Percentiles rank a stretch among this genome's conserved stretches.
phyloP scores from a whole-genome alignment of 495 filamentous ascomycete species.

The Corynascus novoguineensis region DNA sequence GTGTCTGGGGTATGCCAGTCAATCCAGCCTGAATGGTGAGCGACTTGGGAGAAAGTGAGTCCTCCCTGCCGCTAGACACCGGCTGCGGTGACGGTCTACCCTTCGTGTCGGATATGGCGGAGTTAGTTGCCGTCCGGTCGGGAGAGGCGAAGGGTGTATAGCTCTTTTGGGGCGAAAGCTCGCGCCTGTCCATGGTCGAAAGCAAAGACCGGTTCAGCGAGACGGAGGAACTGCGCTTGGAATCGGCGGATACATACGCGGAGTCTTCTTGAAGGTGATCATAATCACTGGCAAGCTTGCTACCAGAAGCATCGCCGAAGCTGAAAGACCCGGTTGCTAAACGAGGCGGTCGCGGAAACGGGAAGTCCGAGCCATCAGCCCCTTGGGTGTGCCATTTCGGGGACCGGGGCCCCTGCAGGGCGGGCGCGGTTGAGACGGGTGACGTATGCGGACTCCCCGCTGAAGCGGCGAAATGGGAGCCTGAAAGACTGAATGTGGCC shows the following conservation, averaged over 20 bases:
- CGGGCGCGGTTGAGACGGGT: slow-evolving; percentile 28
- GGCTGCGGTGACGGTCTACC: slow-evolving; percentile 49
- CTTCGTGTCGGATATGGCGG: slow-evolving; percentile 38
- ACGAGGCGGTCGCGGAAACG: slow-evolving; percentile 19
- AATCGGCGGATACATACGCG: slow-evolving; percentile 44
- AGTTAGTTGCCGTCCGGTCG: slow-evolving; percentile 24
- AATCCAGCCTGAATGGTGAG: neutral
- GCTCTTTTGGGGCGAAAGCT: slow-evolving; percentile 21
- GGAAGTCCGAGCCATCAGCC: slow-evolving; percentile 31
- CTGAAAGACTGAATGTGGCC: slow-evolving; percentile 46
- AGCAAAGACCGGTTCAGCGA: slow-evolving; percentile 36
- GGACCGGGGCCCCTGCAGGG: slow-evolving; percentile 33
- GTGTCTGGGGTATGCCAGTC: slow-evolving; percentile 41
- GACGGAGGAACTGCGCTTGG: slow-evolving; percentile 42
- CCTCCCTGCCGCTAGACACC: slow-evolving; percentile 35
- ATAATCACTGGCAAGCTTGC: slow-evolving; percentile 27
- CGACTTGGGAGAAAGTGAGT: slow-evolving; percentile 21
- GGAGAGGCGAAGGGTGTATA: slow-evolving; percentile 33
- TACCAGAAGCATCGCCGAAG: slow-evolving; percentile 8
- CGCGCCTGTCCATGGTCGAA: slow-evolving; percentile 30
- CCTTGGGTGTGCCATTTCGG: slow-evolving; percentile 38
- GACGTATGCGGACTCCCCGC: slow-evolving; percentile 18
- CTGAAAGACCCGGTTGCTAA: slow-evolving; percentile 1
- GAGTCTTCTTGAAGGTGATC: slow-evolving; percentile 38
- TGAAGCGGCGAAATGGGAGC: slow-evolving; percentile 37